Conservation (phyloP, 1,284 basidiomycete species). For the Malassezia nana region DNA sequence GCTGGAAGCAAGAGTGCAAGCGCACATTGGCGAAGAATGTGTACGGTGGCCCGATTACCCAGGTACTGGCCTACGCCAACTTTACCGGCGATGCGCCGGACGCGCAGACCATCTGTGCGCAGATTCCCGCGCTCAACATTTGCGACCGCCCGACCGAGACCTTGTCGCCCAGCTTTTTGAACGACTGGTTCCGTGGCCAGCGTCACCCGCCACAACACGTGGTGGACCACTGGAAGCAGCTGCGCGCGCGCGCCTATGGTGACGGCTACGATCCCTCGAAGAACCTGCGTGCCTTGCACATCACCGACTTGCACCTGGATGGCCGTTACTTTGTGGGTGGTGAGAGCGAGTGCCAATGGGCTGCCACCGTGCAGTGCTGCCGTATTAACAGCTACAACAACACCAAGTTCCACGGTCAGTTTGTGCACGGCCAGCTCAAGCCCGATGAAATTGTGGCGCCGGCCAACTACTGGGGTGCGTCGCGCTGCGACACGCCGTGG, state of each 20-base stretch:
- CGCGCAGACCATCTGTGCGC: slow-evolving; percentile 38
- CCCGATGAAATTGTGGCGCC: slow-evolving; percentile 25
- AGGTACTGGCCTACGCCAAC: slow-evolving; percentile 39
- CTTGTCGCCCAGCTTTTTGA: slow-evolving; percentile 27
- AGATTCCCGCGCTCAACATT: slow-evolving; percentile 22
- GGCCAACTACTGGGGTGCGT: slow-evolving; percentile 42
- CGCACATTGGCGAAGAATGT: slow-evolving; percentile 50
- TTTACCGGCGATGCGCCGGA: slow-evolving; percentile 29
- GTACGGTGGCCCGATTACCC: slow-evolving; percentile 34
- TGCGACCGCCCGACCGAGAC: slow-evolving; percentile 17
- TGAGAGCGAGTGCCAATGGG: slow-evolving; percentile 63
- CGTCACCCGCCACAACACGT: slow-evolving; percentile 15
- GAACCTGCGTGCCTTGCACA: slow-evolving; percentile 61
- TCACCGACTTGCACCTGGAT: slow-evolving; percentile 70
- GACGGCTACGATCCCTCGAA: slow-evolving; percentile 1
- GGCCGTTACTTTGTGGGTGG: slow-evolving; percentile 65
- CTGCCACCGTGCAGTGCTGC: slow-evolving; percentile 57
- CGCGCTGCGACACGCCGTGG: slow-evolving; percentile 60
- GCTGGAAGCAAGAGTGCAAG: slow-evolving; percentile 53
- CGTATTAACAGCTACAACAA: slow-evolving; percentile 56
- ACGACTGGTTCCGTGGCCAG: slow-evolving; percentile 36
- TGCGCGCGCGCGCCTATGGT: not conserved
- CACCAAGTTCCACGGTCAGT: slow-evolving; percentile 29
- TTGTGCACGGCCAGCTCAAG: slow-evolving; percentile 47
- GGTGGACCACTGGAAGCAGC: slow-evolving; percentile 11